phyloP scores from a whole-genome alignment of 495 filamentous ascomycete genomes.

The Xeromyces bisporus region DNA sequence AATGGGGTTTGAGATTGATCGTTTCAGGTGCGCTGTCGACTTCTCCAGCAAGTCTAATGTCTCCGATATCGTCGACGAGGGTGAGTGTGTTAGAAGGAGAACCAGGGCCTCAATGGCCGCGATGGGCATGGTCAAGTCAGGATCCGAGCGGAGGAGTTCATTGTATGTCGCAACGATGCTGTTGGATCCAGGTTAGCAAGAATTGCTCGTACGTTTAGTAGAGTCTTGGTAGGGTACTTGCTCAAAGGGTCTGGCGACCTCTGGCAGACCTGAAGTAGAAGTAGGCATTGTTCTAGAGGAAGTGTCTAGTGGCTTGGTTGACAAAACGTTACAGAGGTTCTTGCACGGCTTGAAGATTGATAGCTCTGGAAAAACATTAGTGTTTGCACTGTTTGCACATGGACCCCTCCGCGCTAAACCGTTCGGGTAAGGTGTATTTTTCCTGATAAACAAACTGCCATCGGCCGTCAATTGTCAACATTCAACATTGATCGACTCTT shows the following conservation, averaged over 20 bases:
- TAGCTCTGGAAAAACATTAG: too few relatives aligned
- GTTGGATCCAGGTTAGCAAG: slow-evolving; percentile 7
- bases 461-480: background rate
- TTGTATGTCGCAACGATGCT: slow-evolving; percentile 45
- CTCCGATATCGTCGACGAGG: slow-evolving; percentile 76
- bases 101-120: slow-evolving; percentile 91
- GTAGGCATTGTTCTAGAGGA: slow-evolving; percentile 27
- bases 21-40: slow-evolving; percentile 56
- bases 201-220: background rate
- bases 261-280: slow-evolving; percentile 11
- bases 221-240: slow-evolving; percentile 8
- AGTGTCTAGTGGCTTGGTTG: too few relatives aligned
- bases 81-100: slow-evolving; percentile 56
- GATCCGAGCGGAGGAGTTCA: slow-evolving; percentile 44
- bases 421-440: slow-evolving; percentile 15
- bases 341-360: too few relatives aligned
- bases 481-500: slow-evolving; percentile 1
- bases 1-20: slow-evolving; percentile 67
- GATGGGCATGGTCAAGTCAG: slow-evolving; percentile 84
- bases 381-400: slow-evolving; percentile 29
- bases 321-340: too few relatives aligned
- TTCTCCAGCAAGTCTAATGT: slow-evolving; percentile 69
- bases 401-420: slow-evolving; percentile 22
- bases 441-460: slow-evolving; percentile 23
- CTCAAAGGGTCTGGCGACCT: slow-evolving; percentile 26